Conservation (phyloP, 331 rosid species). For the Cydonia oblonga region DNA sequence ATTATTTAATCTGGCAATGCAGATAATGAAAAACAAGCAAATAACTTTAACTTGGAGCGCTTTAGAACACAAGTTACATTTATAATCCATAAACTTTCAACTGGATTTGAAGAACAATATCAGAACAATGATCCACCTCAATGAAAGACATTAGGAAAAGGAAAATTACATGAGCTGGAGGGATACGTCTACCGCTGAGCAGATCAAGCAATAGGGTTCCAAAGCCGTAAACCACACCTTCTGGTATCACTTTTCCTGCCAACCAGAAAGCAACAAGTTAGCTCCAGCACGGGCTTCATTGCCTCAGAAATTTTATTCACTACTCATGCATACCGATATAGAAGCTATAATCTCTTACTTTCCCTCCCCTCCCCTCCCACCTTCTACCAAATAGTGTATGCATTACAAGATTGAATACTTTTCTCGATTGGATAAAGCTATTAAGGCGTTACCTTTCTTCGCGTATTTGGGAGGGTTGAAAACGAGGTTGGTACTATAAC, state of each 20-base stretch:
- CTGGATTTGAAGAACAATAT: background rate
- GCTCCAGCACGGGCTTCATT: background rate
- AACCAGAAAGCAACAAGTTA: slow-evolving; percentile 8
- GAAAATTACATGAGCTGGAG: slow-evolving; percentile 67
- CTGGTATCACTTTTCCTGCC: slow-evolving; percentile 74
- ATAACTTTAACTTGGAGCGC: background rate
- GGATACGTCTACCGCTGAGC: slow-evolving; percentile 87
- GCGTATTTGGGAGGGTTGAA: slow-evolving; percentile 74
- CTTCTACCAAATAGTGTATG: no score
- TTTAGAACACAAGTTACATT: background rate
- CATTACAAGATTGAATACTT: background rate
- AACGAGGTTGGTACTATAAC: slow-evolving; percentile 57
- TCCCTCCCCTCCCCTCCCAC: no score
- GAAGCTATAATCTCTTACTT: background rate
- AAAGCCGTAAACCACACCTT: slow-evolving; percentile 79
- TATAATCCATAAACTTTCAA: background rate
- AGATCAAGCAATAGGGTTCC: slow-evolving; percentile 91
- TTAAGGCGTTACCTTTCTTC: slow-evolving; percentile 41
- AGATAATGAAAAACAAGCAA: background rate
- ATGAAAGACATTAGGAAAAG: background rate
- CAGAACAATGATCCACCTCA: slow-evolving; percentile 1
- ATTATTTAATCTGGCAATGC: background rate
- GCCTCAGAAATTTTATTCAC: background rate
- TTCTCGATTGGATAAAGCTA: background rate
- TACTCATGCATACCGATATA: background rate